phyloP scores from a whole-genome alignment of 2,329 filamentous ascomycete genomes.

The Fusarium sp. region DNA sequence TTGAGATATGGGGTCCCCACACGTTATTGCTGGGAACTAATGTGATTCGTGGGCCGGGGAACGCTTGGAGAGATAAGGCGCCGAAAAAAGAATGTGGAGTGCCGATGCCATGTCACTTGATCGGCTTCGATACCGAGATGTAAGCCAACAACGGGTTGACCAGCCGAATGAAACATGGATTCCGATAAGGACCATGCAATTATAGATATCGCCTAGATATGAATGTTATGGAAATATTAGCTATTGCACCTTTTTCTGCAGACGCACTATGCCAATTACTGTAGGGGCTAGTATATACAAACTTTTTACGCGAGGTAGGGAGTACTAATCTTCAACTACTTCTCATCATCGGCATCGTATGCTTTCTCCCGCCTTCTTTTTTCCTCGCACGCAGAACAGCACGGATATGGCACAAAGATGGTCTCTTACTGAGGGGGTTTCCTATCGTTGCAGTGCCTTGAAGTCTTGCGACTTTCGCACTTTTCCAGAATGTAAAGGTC shows the following conservation, averaged over 20 bases:
- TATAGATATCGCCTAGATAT: no score
- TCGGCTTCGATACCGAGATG: slow-evolving; percentile 17
- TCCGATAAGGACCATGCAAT: background rate
- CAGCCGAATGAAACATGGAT: background rate
- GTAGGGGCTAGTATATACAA: no score
- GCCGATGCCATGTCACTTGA: slow-evolving; percentile 21
- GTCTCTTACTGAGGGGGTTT: background rate
- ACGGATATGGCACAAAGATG: background rate
- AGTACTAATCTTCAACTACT: no score
- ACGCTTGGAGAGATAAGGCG: slow-evolving; percentile 4
- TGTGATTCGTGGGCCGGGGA: slow-evolving; percentile 9
- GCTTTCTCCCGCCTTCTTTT: background rate
- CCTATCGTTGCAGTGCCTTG: background rate
- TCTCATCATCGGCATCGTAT: background rate
- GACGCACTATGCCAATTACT: no score
- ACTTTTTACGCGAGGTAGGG: background rate
- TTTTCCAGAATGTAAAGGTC: background rate
- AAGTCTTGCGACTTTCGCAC: background rate
- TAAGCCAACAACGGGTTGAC: background rate
- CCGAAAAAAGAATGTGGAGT: slow-evolving; percentile 6
- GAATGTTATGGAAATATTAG: no score
- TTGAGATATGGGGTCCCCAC: background rate
- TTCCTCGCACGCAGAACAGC: background rate
- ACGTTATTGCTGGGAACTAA: rapidly evolving
- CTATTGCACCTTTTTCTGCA: no score